These are phyloP conservation scores for Ogataea dorogensis DNA, from an alignment of 805 yeast genomes.

Conservation along the genomic window DNA sequence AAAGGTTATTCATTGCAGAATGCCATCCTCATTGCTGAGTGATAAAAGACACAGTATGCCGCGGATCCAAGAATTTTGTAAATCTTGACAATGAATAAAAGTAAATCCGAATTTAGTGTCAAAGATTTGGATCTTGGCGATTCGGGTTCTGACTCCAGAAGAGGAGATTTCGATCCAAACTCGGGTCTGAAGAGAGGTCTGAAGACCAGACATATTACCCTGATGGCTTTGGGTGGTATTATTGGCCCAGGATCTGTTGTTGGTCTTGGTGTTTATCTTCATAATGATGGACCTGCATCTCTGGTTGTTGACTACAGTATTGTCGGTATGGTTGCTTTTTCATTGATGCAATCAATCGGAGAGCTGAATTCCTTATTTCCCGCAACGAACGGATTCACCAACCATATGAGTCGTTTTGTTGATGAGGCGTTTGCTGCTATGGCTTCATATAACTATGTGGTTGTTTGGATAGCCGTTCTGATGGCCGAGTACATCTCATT, in stretches of 20 bases:
- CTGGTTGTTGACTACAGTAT: slow-evolving; percentile 45
- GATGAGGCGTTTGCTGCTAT: slow-evolving; percentile 54
- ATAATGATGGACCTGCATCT: slow-evolving; percentile 49
- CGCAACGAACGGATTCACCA: slow-evolving; percentile 42
- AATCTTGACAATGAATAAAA: no score
- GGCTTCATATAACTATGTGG: slow-evolving; percentile 48
- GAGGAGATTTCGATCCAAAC: slow-evolving; percentile 46
- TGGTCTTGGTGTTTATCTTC: slow-evolving; percentile 46
- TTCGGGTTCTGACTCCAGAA: slow-evolving; percentile 43
- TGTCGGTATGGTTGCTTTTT: slow-evolving; percentile 47
- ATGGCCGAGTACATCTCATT: slow-evolving; percentile 52
- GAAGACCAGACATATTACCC: slow-evolving; percentile 48
- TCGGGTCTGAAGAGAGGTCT: slow-evolving; percentile 44
- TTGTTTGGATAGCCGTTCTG: slow-evolving; percentile 51
- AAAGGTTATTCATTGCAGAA: no score
- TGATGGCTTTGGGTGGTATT: slow-evolving; percentile 52
- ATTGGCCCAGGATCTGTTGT: slow-evolving; percentile 55
- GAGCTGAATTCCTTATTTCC: slow-evolving; percentile 49
- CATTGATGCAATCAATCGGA: slow-evolving; percentile 53
- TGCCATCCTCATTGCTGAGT: no score
- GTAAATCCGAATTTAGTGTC: no score
- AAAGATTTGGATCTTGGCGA: slow-evolving; percentile 1
- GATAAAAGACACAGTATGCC: no score
- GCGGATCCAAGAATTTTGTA: no score
- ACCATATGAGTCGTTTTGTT: slow-evolving; percentile 46